Evolutionary conservation across 2,329 filamentous ascomycete species (phyloP), one percentile per base, ranked within the genome.

Genomic region (Botrytis cinerea): DNA sequence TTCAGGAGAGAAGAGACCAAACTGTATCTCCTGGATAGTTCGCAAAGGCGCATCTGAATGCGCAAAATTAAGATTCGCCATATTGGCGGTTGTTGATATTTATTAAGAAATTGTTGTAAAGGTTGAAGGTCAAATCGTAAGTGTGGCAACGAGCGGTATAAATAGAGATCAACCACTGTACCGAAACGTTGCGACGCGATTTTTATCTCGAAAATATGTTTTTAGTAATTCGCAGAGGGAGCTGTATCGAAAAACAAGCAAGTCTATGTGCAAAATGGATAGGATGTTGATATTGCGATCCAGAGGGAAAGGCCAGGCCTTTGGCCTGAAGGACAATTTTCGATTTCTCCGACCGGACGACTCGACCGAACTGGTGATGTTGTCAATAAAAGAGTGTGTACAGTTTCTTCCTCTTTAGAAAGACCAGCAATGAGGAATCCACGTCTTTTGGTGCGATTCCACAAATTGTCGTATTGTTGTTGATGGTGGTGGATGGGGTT

Each of bases 21-120:
- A 99, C 87, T 99, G 97, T 80, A 99, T 97, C 88, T 99, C 97
- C 88, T 98, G 92, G 81, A 99, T 95, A 78, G 93, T 97, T 87
- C 96, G 95, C 89, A 98, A 89, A 84, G 95, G 95, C 89, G 93
- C 95, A 89, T 93, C 95, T 83, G 93, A 97, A 85, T 94, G 93
- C 81, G 92, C 88, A 82, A 97, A 97, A 83, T 91, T 91, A 78
- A 95, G 91, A 85, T 97, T 97, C 86, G 95, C 89, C 96, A 99
- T 97, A 81, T 81, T 93, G 84, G 75, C 66, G 73, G 73, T 71
- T 75, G 74, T 51, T 73, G 61, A 72, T 54, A 10, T 72, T 67
- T 64, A 72, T 66, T 45, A 72, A 72, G 40, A 72, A 64, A 46
- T 45, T 70, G 60, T 18, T 70, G 57, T n/a, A 40, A 62, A 70